Conservation (phyloP, 768 basidiomycete genomes). For the Boletus pseudo-olivaceus region DNA sequence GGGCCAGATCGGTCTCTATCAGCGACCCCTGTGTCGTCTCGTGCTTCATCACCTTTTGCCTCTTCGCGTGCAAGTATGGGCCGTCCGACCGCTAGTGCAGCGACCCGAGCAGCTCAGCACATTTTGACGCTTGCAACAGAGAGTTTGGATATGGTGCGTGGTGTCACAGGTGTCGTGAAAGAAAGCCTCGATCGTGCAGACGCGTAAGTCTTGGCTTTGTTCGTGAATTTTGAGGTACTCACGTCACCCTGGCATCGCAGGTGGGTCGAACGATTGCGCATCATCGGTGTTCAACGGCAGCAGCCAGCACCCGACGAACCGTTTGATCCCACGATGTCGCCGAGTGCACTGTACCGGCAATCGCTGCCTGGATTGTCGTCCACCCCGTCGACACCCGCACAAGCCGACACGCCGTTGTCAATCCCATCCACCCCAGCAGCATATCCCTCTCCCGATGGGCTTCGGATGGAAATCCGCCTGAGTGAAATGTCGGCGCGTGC, state of each 20-base stretch:
- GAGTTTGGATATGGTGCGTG: constrained; percentile 88
- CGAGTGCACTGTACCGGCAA: constrained; percentile 7
- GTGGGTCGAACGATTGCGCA: constrained; percentile 80
- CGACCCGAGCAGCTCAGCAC: constrained; percentile 72
- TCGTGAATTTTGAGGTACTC: not conserved
- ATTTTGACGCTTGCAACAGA: constrained; percentile 84
- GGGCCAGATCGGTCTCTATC: constrained; percentile 31
- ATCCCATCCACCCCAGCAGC: constrained; percentile 28
- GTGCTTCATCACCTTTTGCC: constrained; percentile 32
- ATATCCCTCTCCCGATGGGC: constrained; percentile 26
- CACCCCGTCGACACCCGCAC: constrained; percentile 30
- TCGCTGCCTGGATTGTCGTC: constrained; percentile 31
- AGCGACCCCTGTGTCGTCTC: constrained; percentile 33
- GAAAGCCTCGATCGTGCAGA: constrained; percentile 88
- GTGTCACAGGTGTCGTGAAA: constrained; percentile 83
- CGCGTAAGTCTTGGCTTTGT: constrained; percentile 47
- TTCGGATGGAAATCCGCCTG: constrained; percentile 24
- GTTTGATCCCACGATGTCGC: constrained; percentile 8
- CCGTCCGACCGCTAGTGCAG: constrained; percentile 47
- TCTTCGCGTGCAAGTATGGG: constrained; percentile 23
- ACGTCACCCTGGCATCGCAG: constrained; percentile 32
- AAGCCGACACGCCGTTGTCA: constrained; percentile 23
- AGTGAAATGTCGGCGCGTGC: constrained; percentile 27
- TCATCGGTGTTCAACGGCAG: constrained; percentile 71
- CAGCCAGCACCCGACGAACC: constrained; percentile 21